Evolutionary conservation across 805 yeast genomes (phyloP), one percentile per base, ranked within the genome.

Genomic region (Myxozyma kluyveri): DNA sequence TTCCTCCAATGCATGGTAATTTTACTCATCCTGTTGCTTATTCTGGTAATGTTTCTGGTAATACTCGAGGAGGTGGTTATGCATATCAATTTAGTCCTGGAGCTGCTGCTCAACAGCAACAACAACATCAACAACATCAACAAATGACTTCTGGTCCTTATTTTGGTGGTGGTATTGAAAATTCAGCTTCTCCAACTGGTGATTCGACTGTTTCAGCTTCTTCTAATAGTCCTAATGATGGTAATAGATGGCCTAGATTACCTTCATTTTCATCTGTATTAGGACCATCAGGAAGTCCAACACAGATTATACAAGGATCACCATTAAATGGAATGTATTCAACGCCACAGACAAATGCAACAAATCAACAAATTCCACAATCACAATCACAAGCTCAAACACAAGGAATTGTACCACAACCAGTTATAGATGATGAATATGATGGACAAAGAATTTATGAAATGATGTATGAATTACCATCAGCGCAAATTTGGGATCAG

Each of bases 401-500:
- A n/a, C n/a, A n/a, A n/a, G 7, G 18, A n/a, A 49, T 39, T n/a
- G 42, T 46, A 19, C 54, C 39, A 35, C 58, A 46, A 23, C 56
- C 42, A 32, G n/a, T 36, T 17, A n/a, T 39, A 12, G 59, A 55
- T 38, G 59, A 55, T 42, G 59, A 55, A 32, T 50, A 47, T 26
- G 69, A 65, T 42, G 65, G 68, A 14, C 68, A 65, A 47, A 45
- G 66, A 36, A 64, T 67, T 19, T 67, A 64, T 44, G 69, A 66
- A 42, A 61, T 67, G 60, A 67, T 67, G 55, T 54, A 54, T 41
- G 69, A 64, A 36, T 55, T 66, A 14, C 69, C 70, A n/a, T 57
- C 66, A 41, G 59, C 65, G 9, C 60, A 63, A 6, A 67, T 66
- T 31, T 67, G 70, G 70, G 67, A 65, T 40, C 70, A 67, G 52